These are phyloP conservation scores for Tylopilus sp. DNA, from an alignment of 768 basidiomycete genomes.

Conservation along the genomic window DNA sequence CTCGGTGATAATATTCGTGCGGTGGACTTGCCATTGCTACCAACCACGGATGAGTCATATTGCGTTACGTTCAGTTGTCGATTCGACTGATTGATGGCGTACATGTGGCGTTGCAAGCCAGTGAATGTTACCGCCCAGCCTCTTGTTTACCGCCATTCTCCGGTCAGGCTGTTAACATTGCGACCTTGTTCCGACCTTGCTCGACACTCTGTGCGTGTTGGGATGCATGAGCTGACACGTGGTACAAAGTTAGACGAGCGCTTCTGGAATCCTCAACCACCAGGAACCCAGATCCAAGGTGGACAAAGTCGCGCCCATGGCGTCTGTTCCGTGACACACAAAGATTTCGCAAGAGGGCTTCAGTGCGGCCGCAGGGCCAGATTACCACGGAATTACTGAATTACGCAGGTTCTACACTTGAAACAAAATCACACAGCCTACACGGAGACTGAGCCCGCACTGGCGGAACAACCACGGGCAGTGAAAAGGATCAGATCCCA, in stretches of 20 bases:
- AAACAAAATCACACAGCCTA: conserved; percentile 19
- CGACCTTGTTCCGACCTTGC: conserved; percentile 25
- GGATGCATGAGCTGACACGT: conserved; percentile 10
- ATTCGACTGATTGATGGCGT: conserved; percentile 22
- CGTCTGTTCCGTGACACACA: not conserved
- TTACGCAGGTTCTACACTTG: not conserved
- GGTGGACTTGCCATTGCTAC: not conserved
- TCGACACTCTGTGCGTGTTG: conserved; percentile 13
- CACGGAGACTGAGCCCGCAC: conserved; percentile 22
- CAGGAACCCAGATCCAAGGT: too few species aligned
- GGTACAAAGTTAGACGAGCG: not conserved
- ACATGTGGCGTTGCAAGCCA: conserved; percentile 21
- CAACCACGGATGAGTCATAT: not conserved
- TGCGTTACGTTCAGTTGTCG: conserved; percentile 1
- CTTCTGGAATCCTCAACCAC: not conserved
- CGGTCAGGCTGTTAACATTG: conserved; percentile 22
- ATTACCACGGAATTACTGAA: not conserved
- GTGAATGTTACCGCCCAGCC: conserved; percentile 16
- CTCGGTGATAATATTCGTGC: not conserved
- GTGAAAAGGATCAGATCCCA: conserved; percentile 20
- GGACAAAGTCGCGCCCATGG: not conserved
- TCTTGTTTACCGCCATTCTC: conserved; percentile 17
- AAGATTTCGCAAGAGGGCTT: not conserved
- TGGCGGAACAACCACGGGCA: conserved; percentile 13
- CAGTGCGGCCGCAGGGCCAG: not conserved